Evolutionary conservation across 2,329 filamentous ascomycete genomes (phyloP).

Genomic region (Pyricularia sp.): DNA sequence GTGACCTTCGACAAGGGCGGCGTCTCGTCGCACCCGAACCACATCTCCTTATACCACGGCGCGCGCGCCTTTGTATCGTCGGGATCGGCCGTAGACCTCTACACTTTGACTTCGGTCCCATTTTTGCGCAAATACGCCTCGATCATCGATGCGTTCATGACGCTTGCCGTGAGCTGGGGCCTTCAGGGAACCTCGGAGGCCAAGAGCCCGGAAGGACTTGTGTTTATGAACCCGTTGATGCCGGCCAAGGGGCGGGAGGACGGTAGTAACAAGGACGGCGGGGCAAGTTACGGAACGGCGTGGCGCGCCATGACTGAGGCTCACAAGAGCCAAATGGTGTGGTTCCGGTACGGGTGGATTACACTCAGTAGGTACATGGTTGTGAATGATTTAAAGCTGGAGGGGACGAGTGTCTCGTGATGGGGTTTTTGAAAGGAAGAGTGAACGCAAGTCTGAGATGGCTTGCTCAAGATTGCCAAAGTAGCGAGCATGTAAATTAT

Average conservation of each 20-base stretch:
- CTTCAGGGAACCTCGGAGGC: slow-evolving; percentile 22
- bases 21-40: slow-evolving; percentile 85
- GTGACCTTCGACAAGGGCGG: slow-evolving; percentile 83
- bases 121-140: slow-evolving; percentile 73
- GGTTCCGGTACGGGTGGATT: slow-evolving; percentile 98
- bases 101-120: slow-evolving; percentile 68
- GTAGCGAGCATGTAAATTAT: not conserved
- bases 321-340: slow-evolving; percentile 94
- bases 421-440: not conserved
- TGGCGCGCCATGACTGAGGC: slow-evolving; percentile 82
- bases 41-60: slow-evolving; percentile 80
- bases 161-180: slow-evolving; percentile 32
- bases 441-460: not conserved
- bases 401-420: slow-evolving; percentile 18
- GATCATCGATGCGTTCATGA: slow-evolving; percentile 66
- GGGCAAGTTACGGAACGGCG: slow-evolving; percentile 43
- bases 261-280: slow-evolving; percentile 35
- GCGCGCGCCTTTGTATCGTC: slow-evolving; percentile 65
- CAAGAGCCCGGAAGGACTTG: slow-evolving; percentile 44
- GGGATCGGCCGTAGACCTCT: slow-evolving; percentile 71
- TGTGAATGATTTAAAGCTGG: slow-evolving; percentile 71
- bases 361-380: slow-evolving; percentile 87
- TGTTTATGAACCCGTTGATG: slow-evolving; percentile 53
- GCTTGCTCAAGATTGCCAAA: not conserved
- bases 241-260: slow-evolving; percentile 36